Base-by-base conservation (phyloP, 228 moss, liverwort and hornwort genomes). In the Sphagnum magellanicum region DNA sequence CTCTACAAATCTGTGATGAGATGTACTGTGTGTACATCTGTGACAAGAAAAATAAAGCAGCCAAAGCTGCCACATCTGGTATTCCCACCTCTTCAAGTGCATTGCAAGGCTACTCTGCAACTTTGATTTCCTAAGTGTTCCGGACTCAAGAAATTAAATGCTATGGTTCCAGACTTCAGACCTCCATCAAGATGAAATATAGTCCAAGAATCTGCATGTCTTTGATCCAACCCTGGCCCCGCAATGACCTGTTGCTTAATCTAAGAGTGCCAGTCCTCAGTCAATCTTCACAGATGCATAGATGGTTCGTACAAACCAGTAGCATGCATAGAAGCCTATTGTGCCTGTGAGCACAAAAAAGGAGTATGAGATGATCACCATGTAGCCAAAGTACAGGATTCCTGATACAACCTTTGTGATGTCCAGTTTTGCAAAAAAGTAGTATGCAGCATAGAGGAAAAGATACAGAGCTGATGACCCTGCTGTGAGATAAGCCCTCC, bases 261-360 rank as follows among this genome's bases (percentile, higher is more conserved):
- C 55, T 12, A 55, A 55, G 8, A 55, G 55, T 8, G 12, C 32
- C 32, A 32, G 3, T 32, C 51, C 64, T 90, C 74, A 95, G 76
- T 95, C 94, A 60, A 95, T 88, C 90, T 92, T 95, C 50, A 92
- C 90, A 60, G 90, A 95, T 67, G 82, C 88, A 67, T 92, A 95
- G 58, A 95, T 95, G 79, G 88, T 76, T 67, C 92, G 79, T 65
- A 86, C 86, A 76, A 86, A 86, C 86, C 86, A 86, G 66, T 86
- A 86, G 71, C 86, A 86, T 66, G 92, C 90, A 68, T 90, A 92
- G 72, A 95, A 92, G 15, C 89, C 92, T 80, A 95, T 85, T 17
- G 95, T 95, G 74, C 95, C 95, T 17, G 92, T 92, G 59, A 92
- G 92, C 61, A 95, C 95, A 78, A 95, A 95, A 74, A 95, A 95